Evolutionary conservation across 2,329 filamentous ascomycete genomes (phyloP).

Genomic region (Thielaviopsis euricoi): DNA sequence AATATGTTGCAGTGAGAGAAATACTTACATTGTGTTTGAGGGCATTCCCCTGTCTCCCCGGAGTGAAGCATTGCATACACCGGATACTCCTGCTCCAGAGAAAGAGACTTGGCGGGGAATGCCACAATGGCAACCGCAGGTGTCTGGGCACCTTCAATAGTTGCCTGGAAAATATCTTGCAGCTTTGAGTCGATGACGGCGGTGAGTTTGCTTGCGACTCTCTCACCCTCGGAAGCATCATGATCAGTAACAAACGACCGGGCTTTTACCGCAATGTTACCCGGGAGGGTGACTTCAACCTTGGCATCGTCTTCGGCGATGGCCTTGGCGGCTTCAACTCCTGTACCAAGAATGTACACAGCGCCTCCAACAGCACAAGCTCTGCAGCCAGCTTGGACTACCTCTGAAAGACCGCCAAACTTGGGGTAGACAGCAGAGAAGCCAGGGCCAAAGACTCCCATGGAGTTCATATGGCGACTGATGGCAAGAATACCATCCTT

Average conservation of each 20-base stretch:
- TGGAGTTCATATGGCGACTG: slow-evolving; percentile 65
- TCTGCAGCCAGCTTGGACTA: slow-evolving; percentile 81
- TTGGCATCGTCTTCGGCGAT: slow-evolving; percentile 12
- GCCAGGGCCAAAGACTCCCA: slow-evolving; percentile 73
- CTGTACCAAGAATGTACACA: slow-evolving; percentile 70
- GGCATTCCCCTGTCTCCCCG: slow-evolving; percentile 85
- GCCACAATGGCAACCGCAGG: slow-evolving; percentile 59
- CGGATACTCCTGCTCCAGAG: slow-evolving; percentile 25
- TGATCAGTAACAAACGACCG: slow-evolving; percentile 31
- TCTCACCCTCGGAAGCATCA: not conserved
- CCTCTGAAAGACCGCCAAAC: slow-evolving; percentile 80
- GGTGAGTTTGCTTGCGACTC: slow-evolving; percentile 28
- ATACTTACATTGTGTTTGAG: slow-evolving; percentile 72
- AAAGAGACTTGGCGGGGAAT: slow-evolving; percentile 39
- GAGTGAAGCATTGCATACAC: slow-evolving; percentile 59
- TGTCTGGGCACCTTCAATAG: slow-evolving; percentile 56
- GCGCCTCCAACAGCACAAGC: slow-evolving; percentile 82
- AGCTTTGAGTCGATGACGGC: slow-evolving; percentile 54
- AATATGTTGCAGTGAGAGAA: slow-evolving; percentile 6
- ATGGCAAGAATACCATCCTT: slow-evolving; percentile 55
- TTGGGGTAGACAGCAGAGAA: slow-evolving; percentile 85
- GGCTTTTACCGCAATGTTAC: slow-evolving; percentile 33
- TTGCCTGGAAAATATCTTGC: slow-evolving; percentile 47
- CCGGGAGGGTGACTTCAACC: slow-evolving; percentile 8
- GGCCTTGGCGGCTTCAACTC: slow-evolving; percentile 29